Conservation (phyloP, 2,329 filamentous ascomycete genomes). For the Aspergillus novofumigatus region DNA sequence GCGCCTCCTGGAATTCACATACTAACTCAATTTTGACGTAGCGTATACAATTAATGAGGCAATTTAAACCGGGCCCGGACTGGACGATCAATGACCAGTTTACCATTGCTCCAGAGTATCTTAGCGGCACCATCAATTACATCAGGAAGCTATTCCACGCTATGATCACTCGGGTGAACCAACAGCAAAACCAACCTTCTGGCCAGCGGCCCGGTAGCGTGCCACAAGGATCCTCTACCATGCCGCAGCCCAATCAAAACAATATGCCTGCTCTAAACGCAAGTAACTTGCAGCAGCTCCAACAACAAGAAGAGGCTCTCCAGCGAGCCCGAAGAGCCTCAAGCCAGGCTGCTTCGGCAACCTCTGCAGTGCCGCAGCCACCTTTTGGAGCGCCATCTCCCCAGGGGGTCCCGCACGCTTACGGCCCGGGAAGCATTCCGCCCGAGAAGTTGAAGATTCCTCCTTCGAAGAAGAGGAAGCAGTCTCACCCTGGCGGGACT, state of each 20-base stretch:
- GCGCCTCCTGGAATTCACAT: conserved; percentile 4
- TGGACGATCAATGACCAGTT: conserved; percentile 43
- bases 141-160: conserved; percentile 40
- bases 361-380: conserved; percentile 49
- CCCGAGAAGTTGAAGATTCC: conserved; percentile 57
- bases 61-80: conserved; percentile 40
- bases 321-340: conserved; percentile 36
- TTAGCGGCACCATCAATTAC: conserved; percentile 33
- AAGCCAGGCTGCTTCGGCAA: conserved; percentile 41
- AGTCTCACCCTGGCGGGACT: conserved; percentile 41
- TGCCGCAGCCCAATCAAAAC: conserved; percentile 20
- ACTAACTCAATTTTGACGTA: conserved; percentile 18
- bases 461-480: conserved; percentile 54
- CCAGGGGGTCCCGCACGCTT: conserved; percentile 55
- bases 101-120: conserved; percentile 39
- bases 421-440: conserved; percentile 49
- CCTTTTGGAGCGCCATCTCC: conserved; percentile 53
- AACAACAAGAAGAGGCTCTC: conserved; percentile 44
- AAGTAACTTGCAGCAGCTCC: conserved; percentile 45
- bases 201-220: conserved; percentile 21
- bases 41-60: conserved; percentile 44
- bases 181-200: conserved; percentile 25
- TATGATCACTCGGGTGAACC: conserved; percentile 33
- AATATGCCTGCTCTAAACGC: conserved; percentile 39
- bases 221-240: conserved; percentile 16